A percentile compares a stretch with the other conserved stretches of the same genome.
Evolutionary conservation across 306 rosid genomes (phyloP).

Genomic region (Pueraria montana): DNA sequence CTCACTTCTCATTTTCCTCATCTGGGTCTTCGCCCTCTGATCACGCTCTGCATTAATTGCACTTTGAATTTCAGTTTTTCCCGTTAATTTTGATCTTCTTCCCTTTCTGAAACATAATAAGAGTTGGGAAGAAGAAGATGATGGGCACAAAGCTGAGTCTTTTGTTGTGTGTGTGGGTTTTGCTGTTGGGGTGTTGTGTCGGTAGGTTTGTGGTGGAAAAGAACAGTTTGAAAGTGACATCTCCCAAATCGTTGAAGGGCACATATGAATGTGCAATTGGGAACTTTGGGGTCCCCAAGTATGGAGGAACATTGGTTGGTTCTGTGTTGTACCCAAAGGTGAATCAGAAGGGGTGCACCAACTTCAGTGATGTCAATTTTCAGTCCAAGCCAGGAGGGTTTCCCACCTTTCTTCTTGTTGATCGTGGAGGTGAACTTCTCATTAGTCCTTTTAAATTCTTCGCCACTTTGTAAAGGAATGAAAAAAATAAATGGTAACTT

Average conservation of each 20-base stretch:
- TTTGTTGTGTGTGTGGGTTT: conserved; percentile 59
- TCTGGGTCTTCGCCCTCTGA: conserved; percentile 48
- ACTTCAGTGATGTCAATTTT: conserved; percentile 69
- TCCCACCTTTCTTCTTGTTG: conserved; percentile 85
- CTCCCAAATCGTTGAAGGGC: conserved; percentile 74
- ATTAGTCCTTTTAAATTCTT: conserved; percentile 13
- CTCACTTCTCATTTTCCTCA: conserved; percentile 34
- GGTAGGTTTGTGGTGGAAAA: conserved; percentile 96
- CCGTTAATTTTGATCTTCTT: conserved; percentile 42
- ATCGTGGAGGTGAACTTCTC: conserved; percentile 84
- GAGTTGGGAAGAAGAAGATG: conserved; percentile 3
- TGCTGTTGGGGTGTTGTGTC: conserved; percentile 65
- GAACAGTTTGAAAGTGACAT: conserved; percentile 81
- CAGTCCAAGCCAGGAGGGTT: conserved; percentile 75
- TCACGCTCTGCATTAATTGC: not conserved
- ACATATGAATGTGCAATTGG: conserved; percentile 91
- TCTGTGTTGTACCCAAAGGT: conserved; percentile 75
- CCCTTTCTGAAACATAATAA: not conserved
- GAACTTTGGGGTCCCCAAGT: conserved; percentile 93
- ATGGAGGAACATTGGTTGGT: conserved; percentile 93
- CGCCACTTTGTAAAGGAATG: not conserved
- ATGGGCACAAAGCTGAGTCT: conserved; percentile 60
- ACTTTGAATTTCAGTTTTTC: conserved; percentile 35
- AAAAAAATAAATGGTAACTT: not conserved
- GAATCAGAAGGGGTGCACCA: conserved; percentile 80